Percentiles rank a stretch among this genome's conserved stretches.
These are phyloP conservation scores for Erysimum pusillum DNA, from an alignment of 441 rosid genomes.

Conservation along the genomic window DNA sequence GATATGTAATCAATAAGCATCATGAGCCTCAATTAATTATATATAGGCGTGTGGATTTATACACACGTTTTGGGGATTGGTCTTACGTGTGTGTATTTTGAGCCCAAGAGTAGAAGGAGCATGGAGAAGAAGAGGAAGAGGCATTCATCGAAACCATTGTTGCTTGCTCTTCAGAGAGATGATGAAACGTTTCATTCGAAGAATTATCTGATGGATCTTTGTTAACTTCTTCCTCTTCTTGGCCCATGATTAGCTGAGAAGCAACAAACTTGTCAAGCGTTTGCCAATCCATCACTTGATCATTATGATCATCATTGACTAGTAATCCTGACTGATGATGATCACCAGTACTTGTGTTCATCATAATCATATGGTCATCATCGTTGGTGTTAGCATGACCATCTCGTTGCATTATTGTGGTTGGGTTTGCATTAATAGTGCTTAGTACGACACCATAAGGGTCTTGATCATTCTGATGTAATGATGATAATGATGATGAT, in stretches of 20 bases:
- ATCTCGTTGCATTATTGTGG: conserved; percentile 37
- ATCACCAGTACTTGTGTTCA: conserved; percentile 48
- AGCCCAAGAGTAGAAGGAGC: conserved; percentile 47
- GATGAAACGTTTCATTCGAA: conserved; percentile 43
- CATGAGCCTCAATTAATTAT: conserved; percentile 20
- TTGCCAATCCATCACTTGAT: conserved; percentile 89
- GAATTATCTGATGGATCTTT: conserved; percentile 45
- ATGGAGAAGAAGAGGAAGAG: conserved; percentile 40
- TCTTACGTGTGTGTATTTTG: conserved; percentile 44
- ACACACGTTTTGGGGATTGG: too few species aligned
- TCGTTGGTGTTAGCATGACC: conserved; percentile 48
- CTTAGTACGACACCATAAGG: conserved; percentile 45
- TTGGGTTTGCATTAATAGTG: conserved; percentile 40
- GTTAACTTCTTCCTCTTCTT: conserved; percentile 56
- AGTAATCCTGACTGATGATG: conserved; percentile 30
- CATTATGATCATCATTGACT: conserved; percentile 47
- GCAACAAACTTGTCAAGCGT: conserved; percentile 95
- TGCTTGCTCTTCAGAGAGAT: conserved; percentile 41
- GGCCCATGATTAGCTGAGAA: conserved; percentile 75
- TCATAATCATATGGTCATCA: conserved; percentile 43
- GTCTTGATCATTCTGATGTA: conserved; percentile 56
- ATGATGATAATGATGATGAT: conserved; percentile 57
- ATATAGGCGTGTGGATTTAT: conserved; percentile 16
- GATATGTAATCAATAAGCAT: too few species aligned
- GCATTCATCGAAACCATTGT: conserved; percentile 43